Evolutionary conservation across 108 stramenopile species (phyloP), one percentile per base, ranked within the genome.

Genomic region (Cyclostephanos tholiformis): DNA sequence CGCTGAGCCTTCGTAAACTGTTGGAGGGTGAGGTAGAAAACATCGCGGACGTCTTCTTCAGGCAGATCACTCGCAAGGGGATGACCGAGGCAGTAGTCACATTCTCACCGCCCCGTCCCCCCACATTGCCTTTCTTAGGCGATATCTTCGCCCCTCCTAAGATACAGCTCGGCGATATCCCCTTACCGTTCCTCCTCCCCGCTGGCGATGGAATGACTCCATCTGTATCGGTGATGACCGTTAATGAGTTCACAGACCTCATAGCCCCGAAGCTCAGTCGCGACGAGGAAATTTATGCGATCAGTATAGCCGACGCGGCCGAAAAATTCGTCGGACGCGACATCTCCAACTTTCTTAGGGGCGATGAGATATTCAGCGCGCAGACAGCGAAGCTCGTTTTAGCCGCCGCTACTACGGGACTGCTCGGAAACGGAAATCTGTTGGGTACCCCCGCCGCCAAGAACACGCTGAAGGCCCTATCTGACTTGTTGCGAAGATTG

Each of bases 221-320:
- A 25, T 49, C 63, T 35, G 63, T 77, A n/a, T 77, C 76, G 58
- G 1, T 77, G 17, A 58, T 77, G 69, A 77, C 69, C 9, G 62
- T 89, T 52, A 85, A 84, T 52, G 80, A 94, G 10, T 80, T 94
- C 41, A 85, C 85, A 5, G 90, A 96, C 53, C 55, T 75, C 23
- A 82, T 87, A 44, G 92, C 91, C 22, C 95, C 95, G 11, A 91
- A 88, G 53, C 84, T 96, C 0, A 69, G 48, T 32, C 87, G 92
- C 41, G 89, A 92, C 22, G 95, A 96, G 57, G 95, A 96, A 69
- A 65, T 96, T 7, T 96, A 89, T 82, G 93, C 95, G 25, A 67
- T 96, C 29, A 80, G 88, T 51, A 65, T 95, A 14, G 79, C 84
- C n/a, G 89, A 95, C 32, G 90, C 84, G 25, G 91, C 86, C 0